phyloP scores from a whole-genome alignment of 768 basidiomycete species.

The Lactifluus echinatus region DNA sequence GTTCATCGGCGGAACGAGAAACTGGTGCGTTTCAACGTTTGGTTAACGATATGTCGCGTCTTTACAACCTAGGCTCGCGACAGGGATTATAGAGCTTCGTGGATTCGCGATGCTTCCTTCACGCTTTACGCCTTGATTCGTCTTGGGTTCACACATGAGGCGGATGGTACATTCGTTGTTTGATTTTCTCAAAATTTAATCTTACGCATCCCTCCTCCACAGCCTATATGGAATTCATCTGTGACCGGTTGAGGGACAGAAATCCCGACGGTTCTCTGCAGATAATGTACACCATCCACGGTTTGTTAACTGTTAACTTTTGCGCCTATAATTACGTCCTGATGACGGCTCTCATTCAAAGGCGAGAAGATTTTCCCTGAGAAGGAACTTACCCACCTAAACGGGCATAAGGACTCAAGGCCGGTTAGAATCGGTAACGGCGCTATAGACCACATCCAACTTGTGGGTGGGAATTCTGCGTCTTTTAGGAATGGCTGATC shows the following conservation, averaged over 20 bases:
- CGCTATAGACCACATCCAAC: constrained; percentile 86
- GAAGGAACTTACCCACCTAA: constrained; percentile 81
- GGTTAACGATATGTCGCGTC: background rate
- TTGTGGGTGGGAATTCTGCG: constrained; percentile 47
- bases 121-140: constrained; percentile 91
- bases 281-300: constrained; percentile 96
- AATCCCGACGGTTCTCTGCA: constrained; percentile 89
- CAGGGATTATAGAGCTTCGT: constrained; percentile 47
- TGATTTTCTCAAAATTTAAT: constrained; percentile 1
- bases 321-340: background rate
- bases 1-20: constrained; percentile 80
- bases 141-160: constrained; percentile 90
- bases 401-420: constrained; percentile 79
- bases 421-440: constrained; percentile 93
- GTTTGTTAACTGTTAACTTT: constrained; percentile 32
- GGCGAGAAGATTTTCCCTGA: constrained; percentile 63
- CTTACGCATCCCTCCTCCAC: constrained; percentile 10
- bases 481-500: background rate
- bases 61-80: constrained; percentile 2
- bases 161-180: constrained; percentile 48
- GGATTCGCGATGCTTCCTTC: constrained; percentile 96
- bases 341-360: constrained; percentile 5
- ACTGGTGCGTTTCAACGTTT: constrained; percentile 47
- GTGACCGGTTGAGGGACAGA: constrained; percentile 69
- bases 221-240: constrained; percentile 91